Conservation (phyloP, 208 protist species). For the Crithidia sp. region DNA sequence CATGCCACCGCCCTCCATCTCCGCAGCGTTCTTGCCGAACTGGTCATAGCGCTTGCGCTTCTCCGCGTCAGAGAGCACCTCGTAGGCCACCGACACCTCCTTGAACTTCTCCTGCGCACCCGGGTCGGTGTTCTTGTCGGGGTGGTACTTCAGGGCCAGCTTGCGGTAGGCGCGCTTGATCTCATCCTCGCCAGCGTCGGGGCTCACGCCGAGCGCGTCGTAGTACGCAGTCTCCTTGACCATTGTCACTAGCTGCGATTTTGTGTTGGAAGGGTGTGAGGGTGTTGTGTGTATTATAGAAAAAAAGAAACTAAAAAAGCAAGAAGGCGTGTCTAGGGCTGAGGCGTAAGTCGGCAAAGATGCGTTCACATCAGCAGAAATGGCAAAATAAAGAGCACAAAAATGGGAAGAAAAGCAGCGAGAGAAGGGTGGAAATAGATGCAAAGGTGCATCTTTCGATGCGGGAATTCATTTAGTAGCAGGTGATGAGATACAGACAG, state of each 20-base stretch:
- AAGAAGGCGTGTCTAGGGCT: too few relatives aligned
- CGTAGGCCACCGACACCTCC: conserved; percentile 97
- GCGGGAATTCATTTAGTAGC: too few relatives aligned
- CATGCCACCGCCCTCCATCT: conserved; percentile 90
- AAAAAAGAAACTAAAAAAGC: too few relatives aligned
- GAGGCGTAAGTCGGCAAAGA: too few relatives aligned
- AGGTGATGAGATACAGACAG: too few relatives aligned
- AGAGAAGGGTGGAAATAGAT: too few relatives aligned
- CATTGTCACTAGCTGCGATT: conserved; percentile 50
- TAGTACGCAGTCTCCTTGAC: conserved; percentile 93
- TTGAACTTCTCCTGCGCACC: conserved; percentile 93
- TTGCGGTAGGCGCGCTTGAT: conserved; percentile 95
- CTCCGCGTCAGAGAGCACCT: conserved; percentile 96
- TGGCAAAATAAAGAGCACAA: too few relatives aligned
- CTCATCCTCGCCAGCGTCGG: conserved; percentile 82
- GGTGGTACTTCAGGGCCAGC: conserved; percentile 95
- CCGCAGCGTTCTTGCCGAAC: conserved; percentile 97
- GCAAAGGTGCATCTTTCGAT: too few relatives aligned
- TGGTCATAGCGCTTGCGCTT: conserved; percentile 98
- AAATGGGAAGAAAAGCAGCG: too few relatives aligned
- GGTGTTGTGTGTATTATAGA: too few relatives aligned
- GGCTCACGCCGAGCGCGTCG: conserved; percentile 82
- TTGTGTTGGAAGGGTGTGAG: background rate
- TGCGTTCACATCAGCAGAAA: too few relatives aligned
- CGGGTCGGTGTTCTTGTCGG: conserved; percentile 93